phyloP scores from a whole-genome alignment of 1,284 basidiomycete genomes.

The Vanrija pseudolonga region DNA sequence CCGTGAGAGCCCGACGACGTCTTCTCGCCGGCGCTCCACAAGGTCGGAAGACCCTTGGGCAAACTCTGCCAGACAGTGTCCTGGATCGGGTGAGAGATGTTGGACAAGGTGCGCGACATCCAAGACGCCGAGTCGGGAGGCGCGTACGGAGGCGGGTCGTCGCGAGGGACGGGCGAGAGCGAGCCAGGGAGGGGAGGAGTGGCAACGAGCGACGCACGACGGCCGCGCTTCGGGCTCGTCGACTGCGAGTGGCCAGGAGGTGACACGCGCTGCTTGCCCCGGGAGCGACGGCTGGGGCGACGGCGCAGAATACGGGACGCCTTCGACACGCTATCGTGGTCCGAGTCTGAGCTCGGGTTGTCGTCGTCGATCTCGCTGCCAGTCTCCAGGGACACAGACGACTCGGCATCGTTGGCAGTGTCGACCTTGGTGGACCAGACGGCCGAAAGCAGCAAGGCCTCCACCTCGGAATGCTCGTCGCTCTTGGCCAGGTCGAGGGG shows the following conservation, averaged over 20 bases:
- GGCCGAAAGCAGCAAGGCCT: slow-evolving; percentile 46
- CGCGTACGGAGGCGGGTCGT: slow-evolving; percentile 40
- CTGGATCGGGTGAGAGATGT: slow-evolving; percentile 35
- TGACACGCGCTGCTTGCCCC: slow-evolving; percentile 18
- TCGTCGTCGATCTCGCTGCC: slow-evolving; percentile 44
- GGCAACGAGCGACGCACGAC: slow-evolving; percentile 6
- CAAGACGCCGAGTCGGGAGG: slow-evolving; percentile 31
- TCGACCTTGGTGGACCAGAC: slow-evolving; percentile 36
- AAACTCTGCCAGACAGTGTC: slow-evolving; percentile 36
- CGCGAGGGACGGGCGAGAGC: slow-evolving; percentile 14
- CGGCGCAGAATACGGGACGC: slow-evolving; percentile 13
- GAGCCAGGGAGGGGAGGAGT: not conserved
- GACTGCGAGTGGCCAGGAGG: not conserved
- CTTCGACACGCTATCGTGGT: slow-evolving; percentile 9
- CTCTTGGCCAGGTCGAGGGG: slow-evolving; percentile 69
- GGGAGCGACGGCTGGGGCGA: slow-evolving; percentile 3
- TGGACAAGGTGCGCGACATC: slow-evolving; percentile 41
- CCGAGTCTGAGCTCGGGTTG: slow-evolving; percentile 42
- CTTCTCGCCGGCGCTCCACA: slow-evolving; percentile 6
- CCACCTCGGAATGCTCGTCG: slow-evolving; percentile 55
- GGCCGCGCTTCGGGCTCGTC: slow-evolving; percentile 5
- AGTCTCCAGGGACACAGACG: slow-evolving; percentile 4
- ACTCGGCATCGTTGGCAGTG: slow-evolving; percentile 3
- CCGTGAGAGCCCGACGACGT: slow-evolving; percentile 14
- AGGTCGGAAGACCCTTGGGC: slow-evolving; percentile 10